phyloP scores from a whole-genome alignment of 805 yeast genomes.

The Candida saitoana region DNA sequence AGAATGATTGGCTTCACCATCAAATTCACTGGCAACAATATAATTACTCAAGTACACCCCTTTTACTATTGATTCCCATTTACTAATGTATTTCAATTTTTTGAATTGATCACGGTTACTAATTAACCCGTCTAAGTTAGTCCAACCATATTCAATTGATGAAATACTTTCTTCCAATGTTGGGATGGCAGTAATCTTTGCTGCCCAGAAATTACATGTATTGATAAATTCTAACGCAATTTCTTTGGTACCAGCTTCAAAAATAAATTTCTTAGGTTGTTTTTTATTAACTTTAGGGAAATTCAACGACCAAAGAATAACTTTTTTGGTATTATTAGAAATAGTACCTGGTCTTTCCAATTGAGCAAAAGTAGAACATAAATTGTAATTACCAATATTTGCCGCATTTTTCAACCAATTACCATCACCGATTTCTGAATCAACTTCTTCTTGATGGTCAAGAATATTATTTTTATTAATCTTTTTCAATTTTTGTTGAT shows the following conservation, averaged over 20 bases:
- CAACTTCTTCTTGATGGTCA: constrained; percentile 8
- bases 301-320: constrained; percentile 48
- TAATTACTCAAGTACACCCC: constrained; percentile 40
- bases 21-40: constrained; percentile 16
- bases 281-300: constrained; percentile 45
- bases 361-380: constrained; percentile 50
- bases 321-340: constrained; percentile 11
- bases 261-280: constrained; percentile 44
- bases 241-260: constrained; percentile 63
- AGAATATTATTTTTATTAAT: constrained; percentile 15
- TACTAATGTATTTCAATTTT: constrained; percentile 29
- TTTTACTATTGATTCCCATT: constrained; percentile 41
- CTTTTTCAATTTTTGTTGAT: constrained; percentile 28
- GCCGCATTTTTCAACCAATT: constrained; percentile 67
- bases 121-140: constrained; percentile 32
- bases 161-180: constrained; percentile 62
- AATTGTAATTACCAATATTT: constrained; percentile 48
- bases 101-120: constrained; percentile 25
- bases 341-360: constrained; percentile 21
- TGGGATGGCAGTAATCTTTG: constrained; percentile 78
- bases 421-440: constrained; percentile 50
- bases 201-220: constrained; percentile 88
- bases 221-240: constrained; percentile 67
- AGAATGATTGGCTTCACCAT: constrained; percentile 24
- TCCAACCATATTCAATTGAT: constrained; percentile 84